Conservation (phyloP, 805 yeast species). For the Candida odintsovae region DNA sequence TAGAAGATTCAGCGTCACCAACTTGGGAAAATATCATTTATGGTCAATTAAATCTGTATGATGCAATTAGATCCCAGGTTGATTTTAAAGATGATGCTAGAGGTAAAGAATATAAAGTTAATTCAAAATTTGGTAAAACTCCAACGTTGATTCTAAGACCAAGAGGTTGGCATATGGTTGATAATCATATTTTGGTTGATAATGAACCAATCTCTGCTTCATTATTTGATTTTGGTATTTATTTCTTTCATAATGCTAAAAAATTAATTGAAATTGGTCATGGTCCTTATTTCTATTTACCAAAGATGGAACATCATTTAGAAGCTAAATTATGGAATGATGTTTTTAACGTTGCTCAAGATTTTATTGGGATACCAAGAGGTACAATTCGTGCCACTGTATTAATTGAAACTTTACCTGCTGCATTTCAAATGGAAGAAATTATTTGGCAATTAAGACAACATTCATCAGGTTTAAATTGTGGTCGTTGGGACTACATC, state of each 20-base stretch:
- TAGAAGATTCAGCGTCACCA: conserved; percentile 82
- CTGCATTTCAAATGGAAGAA: conserved; percentile 83
- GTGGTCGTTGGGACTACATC: conserved; percentile 90
- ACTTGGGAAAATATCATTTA: conserved; percentile 77
- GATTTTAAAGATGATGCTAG: conserved; percentile 34
- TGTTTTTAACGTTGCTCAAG: conserved; percentile 72
- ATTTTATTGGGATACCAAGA: conserved; percentile 58
- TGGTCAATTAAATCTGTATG: conserved; percentile 74
- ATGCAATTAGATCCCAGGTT: conserved; percentile 64
- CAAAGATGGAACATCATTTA: conserved; percentile 81
- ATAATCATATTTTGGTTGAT: conserved; percentile 63
- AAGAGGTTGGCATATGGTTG: conserved; percentile 84
- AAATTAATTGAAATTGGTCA: conserved; percentile 57
- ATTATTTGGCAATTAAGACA: conserved; percentile 70
- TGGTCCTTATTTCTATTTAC: conserved; percentile 79
- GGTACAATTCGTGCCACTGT: conserved; percentile 82
- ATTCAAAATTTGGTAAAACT: conserved; percentile 39
- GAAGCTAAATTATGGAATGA: conserved; percentile 85
- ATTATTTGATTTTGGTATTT: conserved; percentile 72
- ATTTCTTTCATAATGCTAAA: conserved; percentile 70
- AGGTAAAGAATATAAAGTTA: conserved; percentile 21
- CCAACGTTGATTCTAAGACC: conserved; percentile 83
- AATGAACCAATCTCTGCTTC: conserved; percentile 80
- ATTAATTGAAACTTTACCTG: conserved; percentile 77
- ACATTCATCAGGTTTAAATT: conserved; percentile 77